phyloP scores from a whole-genome alignment of 2,329 filamentous ascomycete species.

The Sarocladium kiliense region DNA sequence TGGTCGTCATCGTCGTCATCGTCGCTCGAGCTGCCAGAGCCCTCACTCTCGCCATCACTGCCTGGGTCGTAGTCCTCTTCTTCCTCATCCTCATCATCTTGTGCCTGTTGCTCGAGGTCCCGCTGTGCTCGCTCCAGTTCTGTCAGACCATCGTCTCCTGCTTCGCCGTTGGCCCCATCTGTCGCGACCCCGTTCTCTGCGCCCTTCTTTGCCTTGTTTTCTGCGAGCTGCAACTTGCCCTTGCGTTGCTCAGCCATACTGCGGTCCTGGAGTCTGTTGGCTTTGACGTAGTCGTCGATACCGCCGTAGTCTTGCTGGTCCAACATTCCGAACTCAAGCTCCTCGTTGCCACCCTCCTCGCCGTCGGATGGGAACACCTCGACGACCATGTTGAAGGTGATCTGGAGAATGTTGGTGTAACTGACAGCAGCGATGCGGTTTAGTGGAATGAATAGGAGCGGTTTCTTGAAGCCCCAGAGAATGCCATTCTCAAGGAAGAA shows the following conservation, averaged over 20 bases:
- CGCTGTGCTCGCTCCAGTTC: constrained; percentile 44
- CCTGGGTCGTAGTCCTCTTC: constrained; percentile 64
- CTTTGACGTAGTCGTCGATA: constrained; percentile 60
- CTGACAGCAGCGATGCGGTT: constrained; percentile 57
- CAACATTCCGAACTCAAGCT: constrained; percentile 64
- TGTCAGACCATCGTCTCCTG: constrained; percentile 35
- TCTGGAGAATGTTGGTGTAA: constrained; percentile 62
- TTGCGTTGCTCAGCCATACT: constrained; percentile 65
- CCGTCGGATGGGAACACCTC: constrained; percentile 44
- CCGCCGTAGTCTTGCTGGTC: constrained; percentile 63
- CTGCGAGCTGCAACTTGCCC: constrained; percentile 56
- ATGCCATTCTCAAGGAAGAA: constrained; percentile 65
- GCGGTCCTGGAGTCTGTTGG: constrained; percentile 57
- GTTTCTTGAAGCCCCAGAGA: constrained; percentile 67
- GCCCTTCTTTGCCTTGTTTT: constrained; percentile 49
- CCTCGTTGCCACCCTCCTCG: constrained; percentile 46
- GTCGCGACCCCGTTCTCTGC: constrained; percentile 29
- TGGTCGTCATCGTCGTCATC: constrained; percentile 50
- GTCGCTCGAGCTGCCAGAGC: constrained; percentile 45
- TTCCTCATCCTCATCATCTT: constrained; percentile 58
- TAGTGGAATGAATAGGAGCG: constrained; percentile 58
- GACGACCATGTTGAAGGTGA: constrained; percentile 63
- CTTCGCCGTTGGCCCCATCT: constrained; percentile 25
- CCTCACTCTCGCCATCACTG: constrained; percentile 54
- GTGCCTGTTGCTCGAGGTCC: constrained; percentile 47